A percentile compares a stretch with the other conserved stretches of the same genome.
Evolutionary conservation across 495 filamentous ascomycete species (phyloP).

Genomic region (Aspergillus funiculosus): DNA sequence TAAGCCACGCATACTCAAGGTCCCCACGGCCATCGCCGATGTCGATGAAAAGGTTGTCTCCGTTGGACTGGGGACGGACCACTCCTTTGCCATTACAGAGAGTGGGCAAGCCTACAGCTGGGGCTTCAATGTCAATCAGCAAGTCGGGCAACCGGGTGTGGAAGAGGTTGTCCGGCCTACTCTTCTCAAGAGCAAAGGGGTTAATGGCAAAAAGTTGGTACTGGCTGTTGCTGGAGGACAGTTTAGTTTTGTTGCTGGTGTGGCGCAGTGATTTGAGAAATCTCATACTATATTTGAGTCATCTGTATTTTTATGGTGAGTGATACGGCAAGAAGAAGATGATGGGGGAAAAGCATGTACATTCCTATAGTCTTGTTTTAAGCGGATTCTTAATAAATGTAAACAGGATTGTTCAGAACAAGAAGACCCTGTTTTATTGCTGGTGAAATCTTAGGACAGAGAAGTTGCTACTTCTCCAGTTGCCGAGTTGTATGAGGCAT

Average conservation of each 20-base stretch:
- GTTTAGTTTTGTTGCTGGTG: constrained; percentile 10
- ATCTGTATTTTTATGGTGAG: background rate
- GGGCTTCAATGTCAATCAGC: constrained; percentile 11
- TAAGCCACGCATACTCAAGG: constrained; percentile 9
- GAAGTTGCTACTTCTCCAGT: too few species aligned
- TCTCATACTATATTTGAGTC: too few species aligned
- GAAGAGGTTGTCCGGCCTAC: constrained; percentile 3
- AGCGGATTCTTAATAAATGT: too few species aligned
- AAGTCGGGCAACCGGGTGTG: constrained; percentile 9
- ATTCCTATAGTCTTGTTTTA: too few species aligned
- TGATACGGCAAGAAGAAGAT: background rate
- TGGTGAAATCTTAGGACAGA: too few species aligned
- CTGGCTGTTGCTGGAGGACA: constrained; percentile 6
- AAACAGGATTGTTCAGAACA: too few species aligned
- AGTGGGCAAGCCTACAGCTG: constrained; percentile 11
- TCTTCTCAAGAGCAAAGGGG: background rate
- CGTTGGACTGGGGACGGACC: constrained; percentile 5
- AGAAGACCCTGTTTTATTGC: too few species aligned
- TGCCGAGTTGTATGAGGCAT: too few species aligned
- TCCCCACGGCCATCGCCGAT: background rate
- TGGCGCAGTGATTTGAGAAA: too few species aligned
- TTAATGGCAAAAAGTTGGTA: constrained; percentile 8
- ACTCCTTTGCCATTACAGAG: constrained; percentile 12
- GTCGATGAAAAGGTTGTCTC: background rate
- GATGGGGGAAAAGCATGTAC: too few species aligned